A percentile compares a stretch with the other conserved stretches of the same genome.
phyloP scores from a whole-genome alignment of 306 rosid genomes.

The Lotus japonicus region DNA sequence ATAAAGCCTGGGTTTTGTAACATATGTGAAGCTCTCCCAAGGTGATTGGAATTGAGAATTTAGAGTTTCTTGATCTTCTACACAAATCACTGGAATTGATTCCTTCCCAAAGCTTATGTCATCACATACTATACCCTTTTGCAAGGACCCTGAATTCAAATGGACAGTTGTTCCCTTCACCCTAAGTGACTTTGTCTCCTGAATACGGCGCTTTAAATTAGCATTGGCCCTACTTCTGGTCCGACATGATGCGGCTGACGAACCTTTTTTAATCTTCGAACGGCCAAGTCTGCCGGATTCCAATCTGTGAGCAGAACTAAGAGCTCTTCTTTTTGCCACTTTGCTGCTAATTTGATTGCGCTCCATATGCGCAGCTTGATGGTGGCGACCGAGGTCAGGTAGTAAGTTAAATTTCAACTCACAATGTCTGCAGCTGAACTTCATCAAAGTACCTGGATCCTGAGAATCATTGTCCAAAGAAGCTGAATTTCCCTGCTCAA shows the following conservation, averaged over 20 bases:
- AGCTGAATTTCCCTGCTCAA: conserved; percentile 39
- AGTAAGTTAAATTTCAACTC: conserved; percentile 80
- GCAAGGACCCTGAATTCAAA: conserved; percentile 36
- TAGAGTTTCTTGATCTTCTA: conserved; percentile 44
- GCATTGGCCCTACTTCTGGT: conserved; percentile 54
- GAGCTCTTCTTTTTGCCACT: conserved; percentile 58
- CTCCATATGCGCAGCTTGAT: conserved; percentile 90
- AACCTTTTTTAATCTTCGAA: conserved; percentile 53
- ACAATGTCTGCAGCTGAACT: conserved; percentile 68
- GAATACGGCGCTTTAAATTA: conserved; percentile 48
- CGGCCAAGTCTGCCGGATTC: conserved; percentile 82
- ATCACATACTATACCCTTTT: conserved; percentile 47
- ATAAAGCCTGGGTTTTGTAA: conserved; percentile 51
- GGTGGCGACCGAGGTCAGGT: conserved; percentile 88
- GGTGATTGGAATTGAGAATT: conserved; percentile 49
- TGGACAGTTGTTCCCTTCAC: conserved; percentile 28
- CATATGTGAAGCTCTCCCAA: conserved; percentile 69
- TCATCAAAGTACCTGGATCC: conserved; percentile 41
- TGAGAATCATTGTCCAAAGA: conserved; percentile 39
- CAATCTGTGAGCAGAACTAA: conserved; percentile 50
- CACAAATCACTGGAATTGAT: conserved; percentile 60
- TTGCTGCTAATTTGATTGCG: conserved; percentile 36
- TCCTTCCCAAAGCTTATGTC: conserved; percentile 89
- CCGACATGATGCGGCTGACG: conserved; percentile 51
- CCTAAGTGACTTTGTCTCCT: conserved; percentile 47